Conservation (phyloP, 106 monocot genomes). For the Iris macrosiphon region DNA sequence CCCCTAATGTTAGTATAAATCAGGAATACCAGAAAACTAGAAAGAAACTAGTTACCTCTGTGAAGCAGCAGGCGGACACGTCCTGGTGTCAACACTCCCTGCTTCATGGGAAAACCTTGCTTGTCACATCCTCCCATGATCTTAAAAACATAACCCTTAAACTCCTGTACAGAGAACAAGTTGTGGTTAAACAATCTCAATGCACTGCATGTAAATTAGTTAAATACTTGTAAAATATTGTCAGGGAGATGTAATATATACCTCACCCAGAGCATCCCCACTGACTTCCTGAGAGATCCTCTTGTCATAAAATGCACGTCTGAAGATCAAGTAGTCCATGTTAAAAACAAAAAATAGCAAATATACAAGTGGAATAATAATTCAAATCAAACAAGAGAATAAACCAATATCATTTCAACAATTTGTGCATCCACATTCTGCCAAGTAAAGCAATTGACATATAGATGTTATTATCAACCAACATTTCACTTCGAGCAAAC, state of each 20-base stretch:
- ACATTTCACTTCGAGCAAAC: too few relatives aligned
- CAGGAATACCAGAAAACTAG: too few relatives aligned
- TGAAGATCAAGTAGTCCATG: not conserved
- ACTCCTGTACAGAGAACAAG: constrained; percentile 18
- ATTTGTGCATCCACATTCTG: too few relatives aligned
- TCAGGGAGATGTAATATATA: constrained; percentile 8
- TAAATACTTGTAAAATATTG: not conserved
- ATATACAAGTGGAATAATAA: not conserved
- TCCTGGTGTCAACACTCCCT: constrained; percentile 69
- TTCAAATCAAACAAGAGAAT: not conserved
- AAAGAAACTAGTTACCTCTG: constrained; percentile 27
- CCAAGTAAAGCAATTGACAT: too few relatives aligned
- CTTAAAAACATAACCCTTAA: constrained; percentile 69
- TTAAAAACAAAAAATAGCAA: not conserved
- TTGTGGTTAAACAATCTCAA: not conserved
- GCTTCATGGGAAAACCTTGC: constrained; percentile 78
- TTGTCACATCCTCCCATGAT: constrained; percentile 75
- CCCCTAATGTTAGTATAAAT: too few relatives aligned
- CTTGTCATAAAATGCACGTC: constrained; percentile 58
- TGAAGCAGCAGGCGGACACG: constrained; percentile 57
- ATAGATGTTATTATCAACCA: too few relatives aligned
- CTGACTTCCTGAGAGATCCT: constrained; percentile 66
- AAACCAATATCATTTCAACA: too few relatives aligned
- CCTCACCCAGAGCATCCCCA: constrained; percentile 66
- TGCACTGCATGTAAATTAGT: not conserved